Conservation (phyloP, 257 asterid genomes). For the Scutellaria galericulata region DNA sequence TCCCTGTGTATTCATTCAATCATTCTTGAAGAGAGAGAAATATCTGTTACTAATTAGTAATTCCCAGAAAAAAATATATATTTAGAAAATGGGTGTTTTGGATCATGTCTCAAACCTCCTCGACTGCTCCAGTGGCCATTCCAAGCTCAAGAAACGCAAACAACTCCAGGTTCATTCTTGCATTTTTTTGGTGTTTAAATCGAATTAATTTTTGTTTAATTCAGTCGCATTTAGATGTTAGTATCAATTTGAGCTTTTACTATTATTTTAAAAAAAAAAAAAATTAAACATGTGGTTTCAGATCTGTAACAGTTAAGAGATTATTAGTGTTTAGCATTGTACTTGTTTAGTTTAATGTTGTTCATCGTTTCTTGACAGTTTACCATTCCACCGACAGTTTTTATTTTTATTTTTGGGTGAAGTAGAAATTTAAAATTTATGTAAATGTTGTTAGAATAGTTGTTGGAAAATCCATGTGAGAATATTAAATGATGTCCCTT, state of each 20-base stretch:
- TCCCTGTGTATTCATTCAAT: neutral
- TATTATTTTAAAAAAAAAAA: neutral
- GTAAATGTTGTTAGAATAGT: too few relatives aligned
- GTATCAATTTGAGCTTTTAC: too few relatives aligned
- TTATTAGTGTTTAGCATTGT: neutral
- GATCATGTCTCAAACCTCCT: constrained; percentile 71
- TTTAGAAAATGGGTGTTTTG: constrained; percentile 60
- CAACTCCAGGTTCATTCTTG: constrained; percentile 57
- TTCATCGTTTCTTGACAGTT: too few relatives aligned
- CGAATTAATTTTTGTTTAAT: neutral
- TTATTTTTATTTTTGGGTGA: too few relatives aligned
- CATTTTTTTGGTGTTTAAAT: neutral
- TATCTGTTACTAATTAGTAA: too few relatives aligned
- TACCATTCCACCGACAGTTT: too few relatives aligned
- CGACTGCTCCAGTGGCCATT: constrained; percentile 59
- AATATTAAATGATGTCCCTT: too few relatives aligned
- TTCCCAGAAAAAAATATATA: too few relatives aligned
- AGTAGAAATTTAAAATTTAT: too few relatives aligned
- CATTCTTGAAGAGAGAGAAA: neutral
- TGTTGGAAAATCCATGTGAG: too few relatives aligned
- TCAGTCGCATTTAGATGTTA: too few relatives aligned
- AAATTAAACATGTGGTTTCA: neutral
- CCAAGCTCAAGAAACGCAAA: constrained; percentile 67
- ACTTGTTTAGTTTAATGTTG: too few relatives aligned
- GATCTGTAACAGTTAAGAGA: neutral